Conservation (phyloP, 2,329 filamentous ascomycete genomes). For the Mollisia scopiformis region DNA sequence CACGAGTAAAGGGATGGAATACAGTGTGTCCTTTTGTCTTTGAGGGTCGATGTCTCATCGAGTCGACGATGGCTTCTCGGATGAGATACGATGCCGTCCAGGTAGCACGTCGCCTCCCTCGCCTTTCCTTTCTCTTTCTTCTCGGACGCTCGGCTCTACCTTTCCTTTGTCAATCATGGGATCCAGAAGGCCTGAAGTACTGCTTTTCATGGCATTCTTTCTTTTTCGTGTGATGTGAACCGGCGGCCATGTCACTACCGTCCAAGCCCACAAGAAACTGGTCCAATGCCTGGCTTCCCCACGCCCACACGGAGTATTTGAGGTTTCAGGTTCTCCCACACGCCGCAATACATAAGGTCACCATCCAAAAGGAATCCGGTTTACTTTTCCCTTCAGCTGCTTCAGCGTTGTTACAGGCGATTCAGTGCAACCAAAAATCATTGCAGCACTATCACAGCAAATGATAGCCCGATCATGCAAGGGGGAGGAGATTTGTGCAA, state of each 20-base stretch:
- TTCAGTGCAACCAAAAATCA: background rate
- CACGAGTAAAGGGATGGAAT: background rate
- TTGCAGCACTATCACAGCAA: too few relatives aligned
- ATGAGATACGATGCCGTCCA: background rate
- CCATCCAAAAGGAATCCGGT: background rate
- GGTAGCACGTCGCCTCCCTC: background rate
- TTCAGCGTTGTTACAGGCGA: constrained; percentile 1
- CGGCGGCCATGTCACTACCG: background rate
- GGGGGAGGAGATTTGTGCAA: background rate
- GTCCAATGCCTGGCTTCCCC: constrained; percentile 9
- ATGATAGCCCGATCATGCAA: background rate
- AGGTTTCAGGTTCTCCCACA: constrained; percentile 8
- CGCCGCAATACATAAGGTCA: background rate
- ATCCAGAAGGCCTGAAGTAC: background rate
- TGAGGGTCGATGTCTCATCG: background rate
- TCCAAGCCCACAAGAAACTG: background rate
- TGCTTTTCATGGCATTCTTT: background rate
- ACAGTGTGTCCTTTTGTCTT: background rate
- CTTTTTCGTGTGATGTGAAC: constrained; percentile 6
- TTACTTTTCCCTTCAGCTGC: background rate
- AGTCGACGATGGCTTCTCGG: background rate
- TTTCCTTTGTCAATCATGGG: background rate
- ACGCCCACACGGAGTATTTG: constrained; percentile 3
- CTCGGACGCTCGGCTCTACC: background rate
- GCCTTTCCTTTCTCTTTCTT: background rate